Conservation (phyloP, 1,284 basidiomycete species). For the Amylostereum areolatum region DNA sequence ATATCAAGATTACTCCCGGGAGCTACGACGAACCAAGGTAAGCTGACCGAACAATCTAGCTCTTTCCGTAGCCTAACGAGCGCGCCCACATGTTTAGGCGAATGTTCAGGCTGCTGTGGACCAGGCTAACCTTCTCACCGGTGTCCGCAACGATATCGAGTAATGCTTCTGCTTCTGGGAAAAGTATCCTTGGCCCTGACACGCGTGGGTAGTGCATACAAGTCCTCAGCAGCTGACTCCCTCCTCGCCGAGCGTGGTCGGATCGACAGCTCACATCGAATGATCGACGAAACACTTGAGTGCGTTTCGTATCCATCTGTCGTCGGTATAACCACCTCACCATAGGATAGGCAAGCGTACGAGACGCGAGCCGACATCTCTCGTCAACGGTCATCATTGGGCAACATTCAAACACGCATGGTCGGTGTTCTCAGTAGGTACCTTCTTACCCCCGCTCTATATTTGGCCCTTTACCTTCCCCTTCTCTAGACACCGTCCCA, state of each 20-base stretch:
- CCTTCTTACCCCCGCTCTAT: not conserved
- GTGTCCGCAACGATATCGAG: constrained; percentile 96
- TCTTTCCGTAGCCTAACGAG: not conserved
- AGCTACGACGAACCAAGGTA: constrained; percentile 81
- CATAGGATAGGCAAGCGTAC: constrained; percentile 80
- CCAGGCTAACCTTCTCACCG: constrained; percentile 81
- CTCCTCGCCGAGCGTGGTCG: constrained; percentile 82
- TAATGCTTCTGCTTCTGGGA: constrained; percentile 30
- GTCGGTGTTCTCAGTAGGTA: constrained; percentile 71
- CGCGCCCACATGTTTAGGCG: constrained; percentile 34
- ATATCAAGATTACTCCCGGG: constrained; percentile 81
- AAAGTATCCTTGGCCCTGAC: not conserved
- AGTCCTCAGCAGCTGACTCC: constrained; percentile 82
- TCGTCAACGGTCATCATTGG: constrained; percentile 74
- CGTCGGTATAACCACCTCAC: constrained; percentile 1
- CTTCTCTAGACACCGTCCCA: constrained; percentile 71
- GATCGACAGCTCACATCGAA: constrained; percentile 89
- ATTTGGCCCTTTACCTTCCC: constrained; percentile 1
- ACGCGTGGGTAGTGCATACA: constrained; percentile 62
- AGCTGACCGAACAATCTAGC: constrained; percentile 1
- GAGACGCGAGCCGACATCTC: constrained; percentile 94
- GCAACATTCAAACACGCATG: constrained; percentile 82
- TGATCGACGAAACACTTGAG: constrained; percentile 93
- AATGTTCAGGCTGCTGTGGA: constrained; percentile 85
- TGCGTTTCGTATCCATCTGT: constrained; percentile 31